phyloP scores from a whole-genome alignment of 352 stramenopile genomes.

The Phytophthora chlamydospora region DNA sequence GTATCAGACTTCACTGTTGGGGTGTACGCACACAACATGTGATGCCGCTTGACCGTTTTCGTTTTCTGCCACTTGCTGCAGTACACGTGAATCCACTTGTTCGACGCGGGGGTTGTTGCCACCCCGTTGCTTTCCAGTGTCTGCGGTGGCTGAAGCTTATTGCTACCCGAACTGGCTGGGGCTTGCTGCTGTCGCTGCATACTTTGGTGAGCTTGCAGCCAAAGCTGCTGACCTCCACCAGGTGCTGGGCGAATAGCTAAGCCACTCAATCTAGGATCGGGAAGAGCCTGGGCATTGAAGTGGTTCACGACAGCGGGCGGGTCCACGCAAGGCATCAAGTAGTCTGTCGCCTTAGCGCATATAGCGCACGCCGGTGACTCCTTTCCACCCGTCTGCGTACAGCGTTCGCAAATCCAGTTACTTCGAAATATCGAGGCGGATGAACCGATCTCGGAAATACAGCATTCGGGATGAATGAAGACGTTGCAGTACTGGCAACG shows the following conservation, averaged over 20 bases:
- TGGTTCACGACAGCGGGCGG: slow-evolving; percentile 6
- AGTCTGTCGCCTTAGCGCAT: slow-evolving; percentile 72
- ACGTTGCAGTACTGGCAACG: slow-evolving; percentile 88
- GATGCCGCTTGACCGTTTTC: slow-evolving; percentile 67
- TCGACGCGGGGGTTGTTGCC: slow-evolving; percentile 19
- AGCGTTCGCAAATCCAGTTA: slow-evolving; percentile 89
- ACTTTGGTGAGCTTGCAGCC: slow-evolving; percentile 36
- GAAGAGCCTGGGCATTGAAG: slow-evolving; percentile 16
- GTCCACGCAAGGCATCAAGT: slow-evolving; percentile 79
- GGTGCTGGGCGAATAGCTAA: slow-evolving; percentile 25
- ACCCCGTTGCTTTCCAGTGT: slow-evolving; percentile 21
- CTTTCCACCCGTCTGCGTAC: slow-evolving; percentile 54
- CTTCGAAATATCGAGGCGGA: slow-evolving; percentile 64
- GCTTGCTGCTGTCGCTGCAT: slow-evolving; percentile 33
- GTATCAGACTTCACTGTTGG: slow-evolving; percentile 32
- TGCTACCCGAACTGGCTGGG: slow-evolving; percentile 1
- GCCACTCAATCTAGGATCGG: slow-evolving; percentile 6
- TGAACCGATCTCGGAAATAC: slow-evolving; percentile 69
- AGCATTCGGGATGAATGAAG: slow-evolving; percentile 83
- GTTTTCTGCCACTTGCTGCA: slow-evolving; percentile 79
- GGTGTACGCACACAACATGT: slow-evolving; percentile 61
- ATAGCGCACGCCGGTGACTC: slow-evolving; percentile 56
- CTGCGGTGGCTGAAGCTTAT: slow-evolving; percentile 4
- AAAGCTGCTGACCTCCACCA: slow-evolving; percentile 36
- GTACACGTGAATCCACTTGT: slow-evolving; percentile 80